A percentile compares a stretch with the other conserved stretches of the same genome.
Evolutionary conservation across 2,329 filamentous ascomycete genomes (phyloP).

Genomic region (Colletotrichum shisoi): DNA sequence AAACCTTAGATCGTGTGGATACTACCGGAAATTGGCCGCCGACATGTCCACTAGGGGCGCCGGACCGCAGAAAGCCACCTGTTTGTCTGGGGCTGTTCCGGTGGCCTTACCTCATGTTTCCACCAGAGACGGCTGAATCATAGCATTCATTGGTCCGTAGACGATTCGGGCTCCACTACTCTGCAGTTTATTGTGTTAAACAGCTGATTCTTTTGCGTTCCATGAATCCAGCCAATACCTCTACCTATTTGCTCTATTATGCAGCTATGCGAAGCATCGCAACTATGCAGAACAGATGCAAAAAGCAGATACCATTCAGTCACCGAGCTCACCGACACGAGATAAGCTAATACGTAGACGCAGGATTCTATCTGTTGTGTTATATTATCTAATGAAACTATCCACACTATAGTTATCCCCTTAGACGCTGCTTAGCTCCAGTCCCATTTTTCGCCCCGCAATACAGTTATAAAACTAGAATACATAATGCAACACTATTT

Average conservation of each 20-base stretch:
- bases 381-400: too few species aligned
- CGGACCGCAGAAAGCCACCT: background rate
- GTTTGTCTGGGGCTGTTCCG: background rate
- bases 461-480: too few species aligned
- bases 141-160: background rate
- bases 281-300: background rate
- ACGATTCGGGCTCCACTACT: background rate
- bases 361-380: too few species aligned
- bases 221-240: background rate
- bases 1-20: background rate
- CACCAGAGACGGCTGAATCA: background rate
- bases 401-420: too few species aligned
- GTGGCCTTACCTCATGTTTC: background rate
- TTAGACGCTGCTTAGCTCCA: too few species aligned
- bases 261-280: background rate
- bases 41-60: background rate
- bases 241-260: too few species aligned
- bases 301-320: background rate
- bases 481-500: too few species aligned
- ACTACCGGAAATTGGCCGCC: background rate
- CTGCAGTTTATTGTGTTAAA: background rate
- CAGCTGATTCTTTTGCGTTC: background rate
- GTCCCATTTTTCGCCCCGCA: too few species aligned
- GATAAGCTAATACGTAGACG: background rate
- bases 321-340: background rate